A percentile compares a stretch with the other conserved stretches of the same genome.
Conservation (phyloP, 495 filamentous ascomycete species). For the Lentithecium fluviatile region DNA sequence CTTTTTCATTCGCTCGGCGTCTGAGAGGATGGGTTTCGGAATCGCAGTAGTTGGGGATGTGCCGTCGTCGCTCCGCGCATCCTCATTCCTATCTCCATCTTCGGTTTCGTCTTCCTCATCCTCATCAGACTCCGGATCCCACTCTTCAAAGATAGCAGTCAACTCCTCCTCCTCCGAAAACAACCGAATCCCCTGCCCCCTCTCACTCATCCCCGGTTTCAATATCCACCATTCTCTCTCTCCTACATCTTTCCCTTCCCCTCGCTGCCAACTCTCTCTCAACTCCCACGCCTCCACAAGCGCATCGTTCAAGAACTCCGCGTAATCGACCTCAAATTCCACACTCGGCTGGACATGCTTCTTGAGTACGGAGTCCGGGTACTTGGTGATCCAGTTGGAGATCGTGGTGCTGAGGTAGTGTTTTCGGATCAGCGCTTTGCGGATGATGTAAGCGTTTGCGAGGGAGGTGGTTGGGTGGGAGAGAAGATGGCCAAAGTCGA, state of each 20-base stretch:
- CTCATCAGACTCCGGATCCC: constrained; percentile 60
- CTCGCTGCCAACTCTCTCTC: constrained; percentile 67
- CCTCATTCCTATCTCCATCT: constrained; percentile 50
- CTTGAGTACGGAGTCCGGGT: constrained; percentile 66
- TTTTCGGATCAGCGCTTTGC: constrained; percentile 96
- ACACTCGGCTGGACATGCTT: constrained; percentile 70
- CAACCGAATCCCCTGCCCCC: constrained; percentile 86
- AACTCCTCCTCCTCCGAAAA: constrained; percentile 82
- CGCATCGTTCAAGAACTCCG: constrained; percentile 93
- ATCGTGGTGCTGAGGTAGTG: constrained; percentile 84
- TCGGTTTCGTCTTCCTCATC: constrained; percentile 55
- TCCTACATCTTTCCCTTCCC: constrained; percentile 46
- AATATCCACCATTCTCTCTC: constrained; percentile 94
- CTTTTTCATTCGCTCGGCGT: constrained; percentile 30
- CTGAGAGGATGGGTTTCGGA: constrained; percentile 8
- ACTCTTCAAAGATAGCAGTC: constrained; percentile 80
- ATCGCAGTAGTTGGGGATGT: neutral
- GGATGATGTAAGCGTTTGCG: constrained; percentile 83
- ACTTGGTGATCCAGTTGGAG: constrained; percentile 74
- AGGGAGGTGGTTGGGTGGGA: constrained; percentile 58
- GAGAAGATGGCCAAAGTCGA: constrained; percentile 75
- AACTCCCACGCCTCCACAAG: constrained; percentile 86
- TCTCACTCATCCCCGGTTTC: constrained; percentile 95
- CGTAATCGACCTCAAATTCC: constrained; percentile 91
- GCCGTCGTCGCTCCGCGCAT: constrained; percentile 17